Base-by-base conservation (phyloP, 257 asterid species). In the Primulina huaijiensis region DNA sequence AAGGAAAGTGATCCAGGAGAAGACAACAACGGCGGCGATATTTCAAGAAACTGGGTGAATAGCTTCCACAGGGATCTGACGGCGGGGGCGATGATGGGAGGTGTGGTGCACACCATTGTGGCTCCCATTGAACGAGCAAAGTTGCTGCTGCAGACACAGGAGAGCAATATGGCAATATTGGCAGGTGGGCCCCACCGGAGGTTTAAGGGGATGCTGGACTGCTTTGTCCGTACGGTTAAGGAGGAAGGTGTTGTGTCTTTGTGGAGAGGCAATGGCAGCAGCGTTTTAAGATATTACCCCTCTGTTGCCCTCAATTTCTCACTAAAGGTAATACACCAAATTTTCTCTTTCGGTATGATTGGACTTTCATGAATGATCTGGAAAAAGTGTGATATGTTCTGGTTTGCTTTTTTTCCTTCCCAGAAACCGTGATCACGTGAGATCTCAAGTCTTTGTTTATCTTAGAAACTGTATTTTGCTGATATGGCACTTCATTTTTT, bases 201-300 rank as follows among this genome's bases (percentile, higher is more conserved):
- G 82, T 94, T 94, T 67, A 91, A 87, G 71, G 99, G 99, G 58
- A 94, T 94, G 97, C 19, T 86, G 38, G 99, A 94, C 83, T 94
- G 95, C 82, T 85, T 94, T 72, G 84, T 33, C 38, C 86, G 97
- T 29, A 89, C 90, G 7, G 85, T 88, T 38, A 83, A 85, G 68
- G 99, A 94, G 63, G 99, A 94, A 77, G 97, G 97, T 34, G 38
- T 94, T 72, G 60, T 88, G 55, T 94, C 99, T 1, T 76, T 94
- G 29, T 94, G 99, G 97, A 94, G 99, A 78, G 99, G 99, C 64
- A 94, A 91, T 75, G 97, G 97, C 33, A 91, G 97, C 83, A 89
- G 99, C 74, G 97, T 94, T 19, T 77, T 94, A 75, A 80, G 99
- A 84, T 94, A 91, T 61, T 94, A 94, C 59, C 99, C 99, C 23